phyloP scores from a whole-genome alignment of 148 eudicot genomes.

The Chenopodium berlandieri region DNA sequence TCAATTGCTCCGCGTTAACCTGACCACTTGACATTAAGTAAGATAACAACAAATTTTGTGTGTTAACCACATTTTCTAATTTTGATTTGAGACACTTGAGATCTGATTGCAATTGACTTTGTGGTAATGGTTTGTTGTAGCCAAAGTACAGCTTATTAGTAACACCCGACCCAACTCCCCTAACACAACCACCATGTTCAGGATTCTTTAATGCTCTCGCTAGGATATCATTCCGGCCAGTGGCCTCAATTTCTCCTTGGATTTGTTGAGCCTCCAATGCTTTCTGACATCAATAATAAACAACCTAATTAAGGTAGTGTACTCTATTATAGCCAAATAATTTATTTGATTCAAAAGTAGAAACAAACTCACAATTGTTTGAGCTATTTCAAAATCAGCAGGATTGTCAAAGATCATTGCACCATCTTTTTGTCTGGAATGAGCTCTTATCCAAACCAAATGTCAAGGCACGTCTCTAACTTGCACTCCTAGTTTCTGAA shows the following conservation, averaged over 20 bases:
- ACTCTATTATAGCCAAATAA: not conserved
- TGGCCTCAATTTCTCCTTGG: no score
- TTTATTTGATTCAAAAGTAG: not conserved
- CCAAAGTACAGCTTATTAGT: not conserved
- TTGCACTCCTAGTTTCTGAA: not conserved
- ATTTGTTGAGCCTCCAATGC: no score
- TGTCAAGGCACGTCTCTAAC: not conserved
- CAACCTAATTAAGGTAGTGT: not conserved
- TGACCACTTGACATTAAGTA: not conserved
- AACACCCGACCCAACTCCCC: slow-evolving; percentile 1
- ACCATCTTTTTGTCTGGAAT: not conserved
- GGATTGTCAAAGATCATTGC: not conserved
- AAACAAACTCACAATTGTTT: not conserved
- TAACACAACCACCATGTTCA: not conserved
- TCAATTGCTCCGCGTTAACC: no score
- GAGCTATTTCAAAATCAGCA: not conserved
- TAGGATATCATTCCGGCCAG: no score
- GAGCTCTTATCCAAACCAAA: not conserved
- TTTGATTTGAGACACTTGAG: no score
- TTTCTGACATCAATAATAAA: no score
- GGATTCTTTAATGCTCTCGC: not conserved
- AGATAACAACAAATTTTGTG: not conserved
- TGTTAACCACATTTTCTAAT: not conserved
- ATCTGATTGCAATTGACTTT: not conserved
- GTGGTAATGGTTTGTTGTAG: not conserved